Conservation (phyloP, 2,329 filamentous ascomycete species). For the Botrytis elliptica region DNA sequence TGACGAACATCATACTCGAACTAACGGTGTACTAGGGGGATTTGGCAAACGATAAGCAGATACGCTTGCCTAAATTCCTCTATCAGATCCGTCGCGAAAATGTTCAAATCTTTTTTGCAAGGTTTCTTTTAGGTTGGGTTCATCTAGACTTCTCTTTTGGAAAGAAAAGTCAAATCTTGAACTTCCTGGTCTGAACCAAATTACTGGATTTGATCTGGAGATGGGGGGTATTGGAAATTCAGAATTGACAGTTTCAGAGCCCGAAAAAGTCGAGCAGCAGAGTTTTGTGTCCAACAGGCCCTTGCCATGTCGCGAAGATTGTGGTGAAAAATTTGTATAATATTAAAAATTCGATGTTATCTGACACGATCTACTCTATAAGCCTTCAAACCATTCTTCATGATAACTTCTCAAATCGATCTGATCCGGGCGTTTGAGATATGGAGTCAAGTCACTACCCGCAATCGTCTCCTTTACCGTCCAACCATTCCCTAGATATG, state of each 20-base stretch:
- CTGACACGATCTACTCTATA: conserved; percentile 14
- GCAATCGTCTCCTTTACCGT: conserved; percentile 56
- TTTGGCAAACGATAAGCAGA: not conserved
- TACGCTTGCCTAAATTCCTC: not conserved
- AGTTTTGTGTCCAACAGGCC: not conserved
- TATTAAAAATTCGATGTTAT: not conserved
- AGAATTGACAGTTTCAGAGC: too few relatives aligned
- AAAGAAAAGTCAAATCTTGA: not conserved
- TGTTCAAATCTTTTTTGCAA: too few relatives aligned
- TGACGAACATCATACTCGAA: conserved; percentile 8
- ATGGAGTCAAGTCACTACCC: conserved; percentile 60
- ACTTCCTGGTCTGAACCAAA: not conserved
- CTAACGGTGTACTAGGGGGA: not conserved
- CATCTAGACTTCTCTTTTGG: not conserved
- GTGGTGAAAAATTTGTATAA: not conserved
- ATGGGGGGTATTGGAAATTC: not conserved
- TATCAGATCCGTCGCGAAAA: not conserved
- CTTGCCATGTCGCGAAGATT: not conserved
- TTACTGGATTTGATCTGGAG: not conserved
- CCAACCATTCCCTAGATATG: conserved; percentile 68
- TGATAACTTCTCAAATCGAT: conserved; percentile 62
- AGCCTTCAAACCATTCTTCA: conserved; percentile 63
- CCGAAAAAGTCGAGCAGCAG: not conserved
- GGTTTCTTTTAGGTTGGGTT: not conserved
- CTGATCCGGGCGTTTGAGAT: conserved; percentile 55